Evolutionary conservation across 163 green algal genomes (phyloP).

Genomic region (Scenedesmus sp.): DNA sequence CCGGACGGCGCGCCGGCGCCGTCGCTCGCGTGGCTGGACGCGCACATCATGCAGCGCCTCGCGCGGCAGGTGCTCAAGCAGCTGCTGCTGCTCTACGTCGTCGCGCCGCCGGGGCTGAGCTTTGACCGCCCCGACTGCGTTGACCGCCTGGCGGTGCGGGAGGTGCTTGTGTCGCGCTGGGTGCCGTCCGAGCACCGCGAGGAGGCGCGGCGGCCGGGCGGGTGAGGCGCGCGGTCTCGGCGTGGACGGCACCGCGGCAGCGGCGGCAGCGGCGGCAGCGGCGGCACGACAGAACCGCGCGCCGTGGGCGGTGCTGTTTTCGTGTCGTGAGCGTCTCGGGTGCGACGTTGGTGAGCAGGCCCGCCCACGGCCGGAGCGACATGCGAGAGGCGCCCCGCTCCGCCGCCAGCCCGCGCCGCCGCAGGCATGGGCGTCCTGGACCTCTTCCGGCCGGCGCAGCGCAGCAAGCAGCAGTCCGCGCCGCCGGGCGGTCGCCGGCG

Average conservation of each 20-base stretch:
- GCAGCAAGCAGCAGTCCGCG: not conserved
- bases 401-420: too few species aligned
- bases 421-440: conserved; percentile 20
- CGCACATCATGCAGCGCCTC: conserved; percentile 55
- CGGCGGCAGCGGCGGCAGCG: too few species aligned
- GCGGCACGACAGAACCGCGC: too few species aligned
- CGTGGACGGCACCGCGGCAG: too few species aligned
- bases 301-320: too few species aligned
- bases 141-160: conserved; percentile 11
- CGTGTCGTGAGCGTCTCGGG: too few species aligned
- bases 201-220: too few species aligned
- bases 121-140: conserved; percentile 5
- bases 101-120: not conserved
- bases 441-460: conserved; percentile 14
- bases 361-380: too few species aligned
- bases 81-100: conserved; percentile 46
- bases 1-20: not conserved
- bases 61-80: conserved; percentile 42
- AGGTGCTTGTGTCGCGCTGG: conserved; percentile 40
- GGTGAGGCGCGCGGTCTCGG: too few species aligned
- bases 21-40: conserved; percentile 47
- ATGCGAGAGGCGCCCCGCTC: too few species aligned
- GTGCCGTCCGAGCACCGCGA: conserved; percentile 25
- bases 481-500: not conserved
- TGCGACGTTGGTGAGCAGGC: too few species aligned